These are phyloP conservation scores for Monosporascus sp. DNA, from an alignment of 2,329 filamentous ascomycete species.

Conservation along the genomic window DNA sequence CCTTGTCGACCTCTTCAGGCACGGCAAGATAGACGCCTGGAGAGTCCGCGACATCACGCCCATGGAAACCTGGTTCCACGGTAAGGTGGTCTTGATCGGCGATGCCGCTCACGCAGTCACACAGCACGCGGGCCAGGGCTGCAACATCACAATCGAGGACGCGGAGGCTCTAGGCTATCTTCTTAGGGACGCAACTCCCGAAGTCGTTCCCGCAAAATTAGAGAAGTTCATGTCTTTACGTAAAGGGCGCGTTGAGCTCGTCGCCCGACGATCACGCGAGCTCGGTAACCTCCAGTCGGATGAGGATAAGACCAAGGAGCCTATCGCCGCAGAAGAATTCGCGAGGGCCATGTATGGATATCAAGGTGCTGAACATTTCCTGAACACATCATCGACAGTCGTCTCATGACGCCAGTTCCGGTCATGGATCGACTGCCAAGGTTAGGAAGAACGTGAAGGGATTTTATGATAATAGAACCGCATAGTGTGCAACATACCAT, in stretches of 20 bases:
- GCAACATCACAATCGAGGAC: conserved; percentile 20
- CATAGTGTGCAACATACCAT: too few relatives aligned
- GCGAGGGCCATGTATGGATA: conserved; percentile 15
- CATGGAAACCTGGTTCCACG: conserved; percentile 15
- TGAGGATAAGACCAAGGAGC: conserved; percentile 10
- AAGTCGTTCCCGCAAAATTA: conserved; percentile 3
- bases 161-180: conserved; percentile 17
- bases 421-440: too few relatives aligned
- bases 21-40: conserved; percentile 15
- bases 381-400: neutral
- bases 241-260: conserved; percentile 14
- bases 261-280: conserved; percentile 14
- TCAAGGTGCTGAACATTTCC: conserved; percentile 13
- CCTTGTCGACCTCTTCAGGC: conserved; percentile 12
- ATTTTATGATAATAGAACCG: too few relatives aligned
- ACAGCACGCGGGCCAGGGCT: conserved; percentile 16
- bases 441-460: too few relatives aligned
- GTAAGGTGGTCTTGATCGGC: conserved; percentile 17
- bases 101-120: conserved; percentile 21
- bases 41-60: conserved; percentile 15
- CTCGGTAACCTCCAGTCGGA: conserved; percentile 11
- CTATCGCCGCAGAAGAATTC: conserved; percentile 14
- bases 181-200: conserved; percentile 6
- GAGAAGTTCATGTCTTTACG: conserved; percentile 14
- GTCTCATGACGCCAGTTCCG: neutral